phyloP scores from a whole-genome alignment of 2,329 filamentous ascomycete genomes.

The Venturia aucupariae region DNA sequence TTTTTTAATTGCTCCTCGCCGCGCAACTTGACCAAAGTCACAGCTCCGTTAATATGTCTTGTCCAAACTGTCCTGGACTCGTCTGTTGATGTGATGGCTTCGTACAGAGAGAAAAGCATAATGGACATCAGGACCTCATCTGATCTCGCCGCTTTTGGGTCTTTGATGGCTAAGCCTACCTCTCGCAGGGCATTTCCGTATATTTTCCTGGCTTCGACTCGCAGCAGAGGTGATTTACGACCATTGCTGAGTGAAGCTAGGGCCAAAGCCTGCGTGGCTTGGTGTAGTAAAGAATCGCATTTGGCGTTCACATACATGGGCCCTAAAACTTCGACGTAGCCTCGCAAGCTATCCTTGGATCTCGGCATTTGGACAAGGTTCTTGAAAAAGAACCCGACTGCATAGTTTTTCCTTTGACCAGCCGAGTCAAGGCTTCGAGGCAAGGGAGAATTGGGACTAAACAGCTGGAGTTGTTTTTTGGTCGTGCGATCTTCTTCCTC shows the following conservation, averaged over 20 bases:
- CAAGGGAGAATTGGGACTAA: not conserved
- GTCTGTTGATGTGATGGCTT: slow-evolving; percentile 32
- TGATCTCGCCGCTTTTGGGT: slow-evolving; percentile 26
- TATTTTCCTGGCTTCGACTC: slow-evolving; percentile 25
- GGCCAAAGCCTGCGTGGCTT: slow-evolving; percentile 31
- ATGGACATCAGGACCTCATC: slow-evolving; percentile 32
- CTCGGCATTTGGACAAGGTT: slow-evolving; percentile 32
- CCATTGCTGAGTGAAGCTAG: slow-evolving; percentile 31
- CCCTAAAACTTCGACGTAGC: slow-evolving; percentile 30
- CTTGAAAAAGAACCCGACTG: slow-evolving; percentile 32
- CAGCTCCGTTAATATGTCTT: slow-evolving; percentile 33
- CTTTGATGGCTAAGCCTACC: slow-evolving; percentile 28
- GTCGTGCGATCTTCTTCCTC: not conserved
- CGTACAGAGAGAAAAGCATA: slow-evolving; percentile 33
- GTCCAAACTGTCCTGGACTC: slow-evolving; percentile 29
- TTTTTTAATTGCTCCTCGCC: slow-evolving; percentile 31
- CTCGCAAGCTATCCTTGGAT: slow-evolving; percentile 29
- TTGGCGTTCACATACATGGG: slow-evolving; percentile 29
- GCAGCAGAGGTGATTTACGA: slow-evolving; percentile 26
- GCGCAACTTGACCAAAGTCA: slow-evolving; percentile 29
- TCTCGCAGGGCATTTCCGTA: slow-evolving; percentile 31
- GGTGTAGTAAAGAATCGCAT: slow-evolving; percentile 29
- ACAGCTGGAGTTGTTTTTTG: not conserved
- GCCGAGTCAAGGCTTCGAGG: slow-evolving; percentile 11
- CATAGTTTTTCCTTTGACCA: slow-evolving; percentile 1